These are phyloP conservation scores for Phytopythium litorale DNA, from an alignment of 352 stramenopile genomes.

Conservation along the genomic window DNA sequence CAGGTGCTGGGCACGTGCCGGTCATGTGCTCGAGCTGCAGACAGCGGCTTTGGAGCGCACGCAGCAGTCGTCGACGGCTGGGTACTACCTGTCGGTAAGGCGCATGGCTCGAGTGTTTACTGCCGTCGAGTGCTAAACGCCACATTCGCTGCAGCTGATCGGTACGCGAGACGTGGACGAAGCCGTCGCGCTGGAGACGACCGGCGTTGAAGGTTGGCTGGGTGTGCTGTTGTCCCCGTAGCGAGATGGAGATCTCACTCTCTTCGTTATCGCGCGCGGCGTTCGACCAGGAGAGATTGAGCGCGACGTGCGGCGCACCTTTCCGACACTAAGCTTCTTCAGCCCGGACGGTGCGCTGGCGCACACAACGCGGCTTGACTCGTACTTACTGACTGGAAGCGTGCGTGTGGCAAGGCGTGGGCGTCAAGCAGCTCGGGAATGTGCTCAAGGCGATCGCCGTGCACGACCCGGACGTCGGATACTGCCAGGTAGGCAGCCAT, in stretches of 20 bases:
- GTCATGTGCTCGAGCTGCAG: slow-evolving; percentile 14
- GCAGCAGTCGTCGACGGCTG: background rate
- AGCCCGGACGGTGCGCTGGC: slow-evolving; percentile 16
- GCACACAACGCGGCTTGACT: background rate
- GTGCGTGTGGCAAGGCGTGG: slow-evolving; percentile 27
- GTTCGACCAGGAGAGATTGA: slow-evolving; percentile 52
- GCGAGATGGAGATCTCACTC: background rate
- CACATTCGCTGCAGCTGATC: slow-evolving; percentile 27
- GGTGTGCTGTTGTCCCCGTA: background rate
- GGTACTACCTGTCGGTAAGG: slow-evolving; percentile 4
- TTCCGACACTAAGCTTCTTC: slow-evolving; percentile 57
- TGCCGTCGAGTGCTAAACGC: background rate
- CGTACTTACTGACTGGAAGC: background rate
- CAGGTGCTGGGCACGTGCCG: slow-evolving; percentile 39
- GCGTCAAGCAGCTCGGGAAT: slow-evolving; percentile 56
- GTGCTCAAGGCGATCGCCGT: slow-evolving; percentile 64
- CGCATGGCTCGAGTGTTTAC: background rate
- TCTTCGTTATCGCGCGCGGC: background rate
- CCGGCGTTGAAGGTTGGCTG: slow-evolving; percentile 50
- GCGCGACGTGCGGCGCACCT: slow-evolving; percentile 72
- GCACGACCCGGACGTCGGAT: slow-evolving; percentile 55
- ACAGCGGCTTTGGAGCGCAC: background rate
- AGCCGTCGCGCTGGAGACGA: slow-evolving; percentile 32
- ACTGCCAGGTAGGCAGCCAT: slow-evolving; percentile 56
- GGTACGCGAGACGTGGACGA: slow-evolving; percentile 34